Conservation (phyloP, 2,329 filamentous ascomycete species). For the Trichoderma atroviride region DNA sequence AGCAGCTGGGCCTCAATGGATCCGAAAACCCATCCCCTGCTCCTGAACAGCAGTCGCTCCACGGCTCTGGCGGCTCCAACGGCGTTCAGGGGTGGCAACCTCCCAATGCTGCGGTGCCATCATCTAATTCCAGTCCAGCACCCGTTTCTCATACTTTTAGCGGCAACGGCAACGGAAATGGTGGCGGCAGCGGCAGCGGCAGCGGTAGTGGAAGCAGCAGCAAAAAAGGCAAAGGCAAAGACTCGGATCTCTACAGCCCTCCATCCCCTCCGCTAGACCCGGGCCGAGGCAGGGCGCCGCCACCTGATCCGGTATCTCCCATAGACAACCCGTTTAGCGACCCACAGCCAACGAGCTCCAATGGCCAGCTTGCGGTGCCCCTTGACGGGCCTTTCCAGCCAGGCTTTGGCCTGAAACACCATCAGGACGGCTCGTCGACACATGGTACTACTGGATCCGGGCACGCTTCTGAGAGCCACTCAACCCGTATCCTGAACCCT, state of each 20-base stretch:
- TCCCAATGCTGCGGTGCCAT: background rate
- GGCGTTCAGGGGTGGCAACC: constrained; percentile 29
- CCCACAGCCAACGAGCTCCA: constrained; percentile 32
- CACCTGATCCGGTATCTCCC: constrained; percentile 11
- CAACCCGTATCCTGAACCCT: constrained; percentile 25
- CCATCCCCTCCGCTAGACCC: constrained; percentile 33
- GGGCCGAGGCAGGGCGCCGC: constrained; percentile 32
- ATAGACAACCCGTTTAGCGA: constrained; percentile 39
- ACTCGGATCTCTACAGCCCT: constrained; percentile 36
- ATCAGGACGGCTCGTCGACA: constrained; percentile 14
- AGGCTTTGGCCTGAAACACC: constrained; percentile 35
- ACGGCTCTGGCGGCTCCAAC: constrained; percentile 35
- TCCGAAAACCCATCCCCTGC: constrained; percentile 36
- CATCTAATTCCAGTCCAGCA: constrained; percentile 1
- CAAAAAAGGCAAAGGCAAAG: constrained; percentile 40
- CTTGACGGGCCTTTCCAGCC: constrained; percentile 44
- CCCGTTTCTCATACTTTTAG: background rate
- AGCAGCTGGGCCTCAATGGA: constrained; percentile 50
- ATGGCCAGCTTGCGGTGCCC: constrained; percentile 29
- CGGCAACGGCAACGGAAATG: constrained; percentile 40
- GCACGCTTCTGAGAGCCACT: constrained; percentile 29
- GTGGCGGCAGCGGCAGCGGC: constrained; percentile 34
- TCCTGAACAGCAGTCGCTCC: constrained; percentile 32
- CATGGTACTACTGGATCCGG: constrained; percentile 28
- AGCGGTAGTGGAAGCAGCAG: background rate